A percentile compares a stretch with the other conserved stretches of the same genome.
Evolutionary conservation across 805 yeast genomes (phyloP).

Genomic region (Saccharomycopsis amapae): DNA sequence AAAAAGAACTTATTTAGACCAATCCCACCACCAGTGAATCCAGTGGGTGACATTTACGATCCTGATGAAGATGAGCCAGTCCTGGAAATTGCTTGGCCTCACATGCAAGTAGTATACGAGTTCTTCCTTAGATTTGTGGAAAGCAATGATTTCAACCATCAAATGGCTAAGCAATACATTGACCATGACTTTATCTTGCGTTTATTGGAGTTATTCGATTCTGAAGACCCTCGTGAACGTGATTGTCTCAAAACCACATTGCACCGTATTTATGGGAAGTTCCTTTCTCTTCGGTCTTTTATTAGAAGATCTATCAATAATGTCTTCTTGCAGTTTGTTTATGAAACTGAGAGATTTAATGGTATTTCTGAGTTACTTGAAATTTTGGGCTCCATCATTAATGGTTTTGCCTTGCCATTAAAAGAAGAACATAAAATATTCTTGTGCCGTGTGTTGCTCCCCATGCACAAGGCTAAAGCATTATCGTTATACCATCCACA

Average conservation of each 20-base stretch:
- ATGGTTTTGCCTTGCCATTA: slow-evolving; percentile 94
- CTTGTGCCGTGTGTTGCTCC: slow-evolving; percentile 76
- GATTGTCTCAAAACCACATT: slow-evolving; percentile 92
- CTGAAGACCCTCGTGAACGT: slow-evolving; percentile 94
- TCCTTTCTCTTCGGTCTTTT: slow-evolving; percentile 79
- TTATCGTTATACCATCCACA: slow-evolving; percentile 92
- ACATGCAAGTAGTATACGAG: slow-evolving; percentile 95
- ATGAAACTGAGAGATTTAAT: slow-evolving; percentile 92
- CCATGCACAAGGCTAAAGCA: slow-evolving; percentile 87
- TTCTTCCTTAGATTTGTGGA: slow-evolving; percentile 89
- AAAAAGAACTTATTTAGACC: slow-evolving; percentile 85
- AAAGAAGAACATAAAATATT: slow-evolving; percentile 96
- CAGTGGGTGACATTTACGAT: slow-evolving; percentile 91
- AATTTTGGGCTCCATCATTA: slow-evolving; percentile 91
- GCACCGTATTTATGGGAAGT: slow-evolving; percentile 94
- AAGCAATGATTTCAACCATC: slow-evolving; percentile 90
- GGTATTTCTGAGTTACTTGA: slow-evolving; percentile 94
- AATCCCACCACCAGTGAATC: slow-evolving; percentile 97
- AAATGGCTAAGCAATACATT: slow-evolving; percentile 85
- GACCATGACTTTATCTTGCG: slow-evolving; percentile 83
- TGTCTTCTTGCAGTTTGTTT: slow-evolving; percentile 85
- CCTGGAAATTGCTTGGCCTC: slow-evolving; percentile 96
- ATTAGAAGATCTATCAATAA: slow-evolving; percentile 88
- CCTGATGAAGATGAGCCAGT: slow-evolving; percentile 99
- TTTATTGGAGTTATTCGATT: slow-evolving; percentile 83